phyloP scores from a whole-genome alignment of 2,329 filamentous ascomycete genomes.

The Colletotrichum cuscutae region DNA sequence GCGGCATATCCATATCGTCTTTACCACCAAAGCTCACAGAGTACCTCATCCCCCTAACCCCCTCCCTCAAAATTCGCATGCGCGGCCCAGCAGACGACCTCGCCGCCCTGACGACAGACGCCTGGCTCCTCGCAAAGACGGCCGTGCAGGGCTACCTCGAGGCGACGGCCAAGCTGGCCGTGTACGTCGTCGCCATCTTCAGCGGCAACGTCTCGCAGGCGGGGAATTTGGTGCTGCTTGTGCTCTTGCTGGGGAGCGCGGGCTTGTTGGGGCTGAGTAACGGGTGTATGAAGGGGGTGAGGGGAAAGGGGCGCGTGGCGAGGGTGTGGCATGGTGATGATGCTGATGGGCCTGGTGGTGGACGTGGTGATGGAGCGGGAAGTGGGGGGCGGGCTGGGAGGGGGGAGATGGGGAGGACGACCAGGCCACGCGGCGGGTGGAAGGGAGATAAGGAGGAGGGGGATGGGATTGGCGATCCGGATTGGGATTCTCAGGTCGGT shows the following conservation, averaged over 20 bases:
- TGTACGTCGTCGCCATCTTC: constrained; percentile 66
- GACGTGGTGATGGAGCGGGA: not conserved
- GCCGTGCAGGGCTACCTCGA: constrained; percentile 61
- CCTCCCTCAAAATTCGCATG: constrained; percentile 62
- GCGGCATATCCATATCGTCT: constrained; percentile 17
- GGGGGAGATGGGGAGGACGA: not conserved
- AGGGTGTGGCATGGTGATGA: constrained; percentile 33
- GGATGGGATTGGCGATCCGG: not conserved
- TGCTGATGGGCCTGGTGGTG: not conserved
- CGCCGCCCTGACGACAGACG: constrained; percentile 66
- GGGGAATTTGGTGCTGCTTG: constrained; percentile 62
- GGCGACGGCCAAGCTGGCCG: constrained; percentile 64
- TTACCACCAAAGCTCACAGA: constrained; percentile 47
- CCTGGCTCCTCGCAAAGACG: constrained; percentile 65
- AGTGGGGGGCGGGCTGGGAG: not conserved
- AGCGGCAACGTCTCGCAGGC: constrained; percentile 65
- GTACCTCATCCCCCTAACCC: constrained; percentile 63
- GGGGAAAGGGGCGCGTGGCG: constrained; percentile 62
- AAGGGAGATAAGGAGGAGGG: not conserved
- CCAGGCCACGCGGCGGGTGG: not conserved
- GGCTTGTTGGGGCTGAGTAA: constrained; percentile 66
- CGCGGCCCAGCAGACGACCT: constrained; percentile 65
- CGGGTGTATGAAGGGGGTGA: constrained; percentile 55
- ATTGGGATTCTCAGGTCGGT: constrained; percentile 20
- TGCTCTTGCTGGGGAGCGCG: constrained; percentile 62